A percentile compares a stretch with the other conserved stretches of the same genome.
phyloP scores from a whole-genome alignment of 176 grass and related monocot genomes.

The Carex kokanica region DNA sequence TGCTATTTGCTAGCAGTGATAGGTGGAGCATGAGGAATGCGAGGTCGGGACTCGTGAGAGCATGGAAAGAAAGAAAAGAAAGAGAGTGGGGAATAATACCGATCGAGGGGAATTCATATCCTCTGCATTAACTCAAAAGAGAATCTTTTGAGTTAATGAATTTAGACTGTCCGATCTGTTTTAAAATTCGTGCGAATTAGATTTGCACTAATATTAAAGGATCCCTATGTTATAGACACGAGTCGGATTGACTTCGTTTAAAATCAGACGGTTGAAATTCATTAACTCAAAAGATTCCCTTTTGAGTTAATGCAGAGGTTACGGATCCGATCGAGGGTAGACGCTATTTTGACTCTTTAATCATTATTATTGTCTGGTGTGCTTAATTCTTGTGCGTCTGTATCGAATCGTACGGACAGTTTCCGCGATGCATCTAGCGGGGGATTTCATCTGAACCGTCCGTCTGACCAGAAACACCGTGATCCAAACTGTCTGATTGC shows the following conservation, averaged over 20 bases:
- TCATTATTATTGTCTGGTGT: neutral
- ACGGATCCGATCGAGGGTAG: neutral
- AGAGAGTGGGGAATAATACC: neutral
- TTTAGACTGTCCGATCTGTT: too few species aligned
- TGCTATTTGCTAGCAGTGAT: neutral
- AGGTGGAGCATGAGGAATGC: conserved; percentile 4
- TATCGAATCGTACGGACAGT: neutral
- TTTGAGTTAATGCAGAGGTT: too few species aligned
- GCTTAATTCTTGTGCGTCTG: neutral
- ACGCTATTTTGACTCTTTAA: neutral
- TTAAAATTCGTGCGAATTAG: too few species aligned
- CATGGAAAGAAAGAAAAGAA: neutral
- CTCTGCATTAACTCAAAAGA: too few species aligned
- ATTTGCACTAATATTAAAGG: too few species aligned
- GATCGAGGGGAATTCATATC: neutral
- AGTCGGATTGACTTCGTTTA: too few species aligned
- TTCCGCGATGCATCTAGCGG: neutral
- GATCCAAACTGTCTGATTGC: neutral
- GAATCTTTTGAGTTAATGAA: too few species aligned
- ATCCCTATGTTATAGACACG: too few species aligned
- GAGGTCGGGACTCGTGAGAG: neutral
- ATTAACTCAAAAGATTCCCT: too few species aligned
- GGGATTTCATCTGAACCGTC: neutral
- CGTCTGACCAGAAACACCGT: neutral
- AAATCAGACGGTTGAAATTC: too few species aligned